Evolutionary conservation across 768 basidiomycete genomes (phyloP).

Genomic region (Pisolithus tinctorius): DNA sequence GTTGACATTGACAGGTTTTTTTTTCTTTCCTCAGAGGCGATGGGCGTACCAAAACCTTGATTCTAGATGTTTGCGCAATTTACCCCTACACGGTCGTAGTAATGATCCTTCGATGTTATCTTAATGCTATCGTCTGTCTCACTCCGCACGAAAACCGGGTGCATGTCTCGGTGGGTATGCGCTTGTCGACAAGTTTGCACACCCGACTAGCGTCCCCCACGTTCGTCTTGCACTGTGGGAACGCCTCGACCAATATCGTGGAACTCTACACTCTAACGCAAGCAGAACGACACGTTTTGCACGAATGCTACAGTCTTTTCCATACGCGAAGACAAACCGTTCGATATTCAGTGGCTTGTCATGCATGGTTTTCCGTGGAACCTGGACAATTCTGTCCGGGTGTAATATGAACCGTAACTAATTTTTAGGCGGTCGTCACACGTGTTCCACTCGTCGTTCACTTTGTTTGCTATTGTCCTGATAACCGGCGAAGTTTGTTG

Average conservation of each 20-base stretch:
- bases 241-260: neutral
- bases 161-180: neutral
- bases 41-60: constrained; percentile 26
- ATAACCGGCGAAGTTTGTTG: no score
- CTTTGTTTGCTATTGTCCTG: no score
- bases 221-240: neutral
- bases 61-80: neutral
- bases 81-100: constrained; percentile 1
- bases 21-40: constrained; percentile 21
- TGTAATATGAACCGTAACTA: no score
- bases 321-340: neutral
- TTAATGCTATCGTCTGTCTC: constrained; percentile 4
- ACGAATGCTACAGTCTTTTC: neutral
- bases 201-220: neutral
- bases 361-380: constrained; percentile 6
- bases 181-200: neutral
- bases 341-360: neutral
- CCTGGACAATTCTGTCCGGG: neutral
- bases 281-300: neutral
- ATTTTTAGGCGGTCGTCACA: no score
- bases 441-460: no score
- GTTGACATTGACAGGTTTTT: neutral
- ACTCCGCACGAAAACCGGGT: neutral
- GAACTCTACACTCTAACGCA: neutral
- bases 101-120: constrained; percentile 5